Evolutionary conservation across 2,329 filamentous ascomycete genomes (phyloP), one percentile per base, ranked within the genome.

Genomic region (Stachybotrys echinatus): DNA sequence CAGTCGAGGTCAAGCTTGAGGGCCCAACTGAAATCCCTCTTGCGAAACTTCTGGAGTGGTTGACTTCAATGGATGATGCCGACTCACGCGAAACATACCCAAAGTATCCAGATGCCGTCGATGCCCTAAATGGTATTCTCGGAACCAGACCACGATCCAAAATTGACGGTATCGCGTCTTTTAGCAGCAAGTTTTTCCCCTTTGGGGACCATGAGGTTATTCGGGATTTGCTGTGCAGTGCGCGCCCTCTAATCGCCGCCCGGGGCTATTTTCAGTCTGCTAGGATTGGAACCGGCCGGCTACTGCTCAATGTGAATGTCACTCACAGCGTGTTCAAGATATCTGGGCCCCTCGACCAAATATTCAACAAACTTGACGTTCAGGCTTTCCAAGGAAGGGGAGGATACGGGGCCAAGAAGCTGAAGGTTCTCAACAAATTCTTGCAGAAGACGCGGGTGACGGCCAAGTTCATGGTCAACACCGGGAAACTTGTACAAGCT

Each of bases 251-350:
- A 19, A 42, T 66, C 7, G 70, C 77, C 23, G 64, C 76, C 2
- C 73, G 79, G 17, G 80, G 80, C 1, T 81, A 77, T 55, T 81
- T 81, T 50, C 76, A 80, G 57, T 81, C 77, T 27, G 70, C 75
- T 3, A 75, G 79, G 6, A 66, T 77, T 1, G 74, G 74, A 1
- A 83, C 79, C 0, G 78, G 77, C 2, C 69, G 77, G 0, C 56
- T 83, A 2, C 68, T 83, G 0, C 63, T 83, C 22, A 83, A 83
- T 52, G 68, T 70, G 44, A 82, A 83, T 50, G 74, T 80, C 10
- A 75, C 75, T 0, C 74, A 81, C 53, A 75, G 73, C 3, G 70
- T 80, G 18, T 83, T 83, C 61, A 74, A 71, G 12, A 59, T 65
- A 4, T 54, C 63, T 2, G 70, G 74, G 2, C 52, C 51, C 0